phyloP scores from a whole-genome alignment of 1,139 yeast genomes.

The Hyphopichia khmerensis region DNA sequence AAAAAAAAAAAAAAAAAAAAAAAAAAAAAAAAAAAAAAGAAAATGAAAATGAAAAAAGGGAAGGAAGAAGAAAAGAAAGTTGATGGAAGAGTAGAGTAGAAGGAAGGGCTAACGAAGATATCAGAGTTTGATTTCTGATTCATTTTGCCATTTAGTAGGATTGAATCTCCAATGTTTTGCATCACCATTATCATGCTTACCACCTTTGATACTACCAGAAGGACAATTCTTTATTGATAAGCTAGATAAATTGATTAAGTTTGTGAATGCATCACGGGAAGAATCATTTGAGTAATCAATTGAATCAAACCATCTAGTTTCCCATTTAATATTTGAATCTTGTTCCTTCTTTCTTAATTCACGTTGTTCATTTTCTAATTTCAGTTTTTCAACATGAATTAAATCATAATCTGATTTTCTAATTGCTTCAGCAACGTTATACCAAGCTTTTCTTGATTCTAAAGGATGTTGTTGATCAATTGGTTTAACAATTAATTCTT shows the following conservation, averaged over 20 bases:
- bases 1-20: not conserved
- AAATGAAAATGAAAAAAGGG: no score
- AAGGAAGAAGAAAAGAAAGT: not conserved
- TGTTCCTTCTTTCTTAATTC: constrained; percentile 71
- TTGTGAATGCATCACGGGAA: constrained; percentile 44
- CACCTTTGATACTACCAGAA: constrained; percentile 58
- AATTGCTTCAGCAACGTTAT: constrained; percentile 84
- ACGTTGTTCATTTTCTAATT: constrained; percentile 81
- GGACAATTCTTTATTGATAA: constrained; percentile 65
- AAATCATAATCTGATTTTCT: constrained; percentile 67
- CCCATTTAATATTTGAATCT: constrained; percentile 64
- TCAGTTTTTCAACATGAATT: constrained; percentile 71
- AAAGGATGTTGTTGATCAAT: constrained; percentile 70
- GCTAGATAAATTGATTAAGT: constrained; percentile 52
- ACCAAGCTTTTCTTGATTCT: constrained; percentile 87
- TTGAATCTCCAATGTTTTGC: constrained; percentile 70
- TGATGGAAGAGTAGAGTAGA: not conserved
- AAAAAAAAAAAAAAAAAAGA: not conserved
- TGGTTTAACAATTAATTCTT: constrained; percentile 70
- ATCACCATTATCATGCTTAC: constrained; percentile 50
- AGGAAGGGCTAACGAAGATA: no score
- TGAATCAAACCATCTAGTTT: constrained; percentile 73
- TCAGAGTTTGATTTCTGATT: constrained; percentile 47
- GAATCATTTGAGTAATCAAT: constrained; percentile 42
- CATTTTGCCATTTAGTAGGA: constrained; percentile 55